Percentiles rank a stretch among this genome's conserved stretches.
Conservation (phyloP, 2,329 filamentous ascomycete species). For the Teratosphaeria nubilosa region DNA sequence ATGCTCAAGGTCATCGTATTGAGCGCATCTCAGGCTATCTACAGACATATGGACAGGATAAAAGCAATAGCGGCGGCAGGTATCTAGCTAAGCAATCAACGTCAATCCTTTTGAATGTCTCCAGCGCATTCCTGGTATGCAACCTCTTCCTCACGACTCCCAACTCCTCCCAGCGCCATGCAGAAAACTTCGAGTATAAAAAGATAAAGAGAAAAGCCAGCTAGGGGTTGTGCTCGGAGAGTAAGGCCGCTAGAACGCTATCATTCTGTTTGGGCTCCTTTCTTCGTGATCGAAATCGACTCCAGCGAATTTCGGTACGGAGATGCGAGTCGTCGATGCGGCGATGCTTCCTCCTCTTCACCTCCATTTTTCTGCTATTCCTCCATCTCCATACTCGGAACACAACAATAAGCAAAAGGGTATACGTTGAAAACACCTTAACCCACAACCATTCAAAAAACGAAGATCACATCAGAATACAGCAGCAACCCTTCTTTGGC, state of each 20-base stretch:
- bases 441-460: background rate
- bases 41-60: background rate
- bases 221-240: too few relatives aligned
- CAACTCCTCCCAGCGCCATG: background rate
- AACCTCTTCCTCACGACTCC: background rate
- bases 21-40: background rate
- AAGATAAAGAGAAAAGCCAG: background rate
- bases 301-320: background rate
- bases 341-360: background rate
- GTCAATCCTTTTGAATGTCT: background rate
- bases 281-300: background rate
- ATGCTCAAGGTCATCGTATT: background rate
- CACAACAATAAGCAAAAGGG: background rate
- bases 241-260: background rate
- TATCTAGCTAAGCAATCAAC: background rate
- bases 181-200: background rate
- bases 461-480: slow-evolving; percentile 59
- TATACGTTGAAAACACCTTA: background rate
- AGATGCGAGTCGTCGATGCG: background rate
- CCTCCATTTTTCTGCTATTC: background rate
- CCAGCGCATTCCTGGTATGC: background rate
- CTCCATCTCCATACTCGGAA: background rate
- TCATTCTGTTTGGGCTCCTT: background rate
- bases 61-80: background rate
- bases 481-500: slow-evolving; percentile 55